Evolutionary conservation across 1,284 basidiomycete species (phyloP), one percentile per base, ranked within the genome.

Genomic region (Austroboletus niveus): DNA sequence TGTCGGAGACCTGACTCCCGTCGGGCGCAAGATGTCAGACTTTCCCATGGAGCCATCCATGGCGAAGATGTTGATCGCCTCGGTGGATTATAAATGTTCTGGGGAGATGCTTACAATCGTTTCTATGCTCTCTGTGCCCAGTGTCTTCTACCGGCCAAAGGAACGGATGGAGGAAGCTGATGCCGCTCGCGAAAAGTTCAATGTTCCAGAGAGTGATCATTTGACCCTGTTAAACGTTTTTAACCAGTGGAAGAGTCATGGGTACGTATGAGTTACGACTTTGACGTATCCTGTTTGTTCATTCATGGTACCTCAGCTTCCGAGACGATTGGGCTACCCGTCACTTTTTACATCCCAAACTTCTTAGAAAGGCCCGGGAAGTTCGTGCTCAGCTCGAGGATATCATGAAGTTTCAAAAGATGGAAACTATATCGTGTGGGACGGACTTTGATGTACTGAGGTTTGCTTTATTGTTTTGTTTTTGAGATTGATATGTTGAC

Each of bases 1-100:
- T 60, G 85, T 96, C 24, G 96, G 97, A n/a, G 92, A 98, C 70
- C 76, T 99, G 52, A 99, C 97, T 4, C 79, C 87, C 1, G 80
- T 87, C 46, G 97, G 97, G 1, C 84, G 90, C 44, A 98, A 96
- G 72, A 99, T 99, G 94, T 93, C 92, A 36, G 94, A 98, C 65
- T 99, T 98, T 72, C 95, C 94, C 5, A 95, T 95, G 92, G 94
- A 95, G 66, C 97, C 97, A 3, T 94, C 91, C 6, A 89, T 99
- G 79, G 93, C 94, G 29, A 99, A 99, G 77, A 98, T 99, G 91
- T 78, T 99, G 50, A 98, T 99, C 66, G 89, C 88, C 27, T 94
- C 93, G 10, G 92, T 96, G 55, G 92, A 97, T 44, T 92, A 95
- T 72, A 85, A 82, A 57, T 99, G 97, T 68, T 95, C 92, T 8